phyloP scores from a whole-genome alignment of 2,329 filamentous ascomycete genomes.

The Aspergillus candidus region DNA sequence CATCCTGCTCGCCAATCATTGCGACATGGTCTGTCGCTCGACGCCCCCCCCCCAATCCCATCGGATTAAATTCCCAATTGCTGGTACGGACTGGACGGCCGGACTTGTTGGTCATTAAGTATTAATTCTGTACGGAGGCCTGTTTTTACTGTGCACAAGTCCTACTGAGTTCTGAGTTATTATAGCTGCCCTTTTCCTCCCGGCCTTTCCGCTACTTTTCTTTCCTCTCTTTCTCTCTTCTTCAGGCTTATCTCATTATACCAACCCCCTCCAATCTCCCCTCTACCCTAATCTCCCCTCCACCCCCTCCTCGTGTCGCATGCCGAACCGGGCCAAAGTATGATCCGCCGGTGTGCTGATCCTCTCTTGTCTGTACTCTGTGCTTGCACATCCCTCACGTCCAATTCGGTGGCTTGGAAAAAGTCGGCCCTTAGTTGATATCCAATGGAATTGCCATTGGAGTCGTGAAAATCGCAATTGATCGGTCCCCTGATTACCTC shows the following conservation, averaged over 20 bases:
- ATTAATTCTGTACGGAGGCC: no score
- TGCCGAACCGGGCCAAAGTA: conserved; percentile 14
- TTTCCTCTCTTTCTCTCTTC: conserved; percentile 1
- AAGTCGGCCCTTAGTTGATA: conserved; percentile 13
- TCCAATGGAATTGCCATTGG: neutral
- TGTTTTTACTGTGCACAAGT: neutral
- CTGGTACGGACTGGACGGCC: no score
- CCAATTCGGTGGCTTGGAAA: conserved; percentile 25
- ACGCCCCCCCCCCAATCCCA: no score
- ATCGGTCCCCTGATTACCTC: conserved; percentile 1
- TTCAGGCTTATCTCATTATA: neutral
- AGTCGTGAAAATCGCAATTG: neutral
- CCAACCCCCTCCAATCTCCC: conserved; percentile 2
- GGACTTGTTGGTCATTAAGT: no score
- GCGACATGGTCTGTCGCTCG: no score
- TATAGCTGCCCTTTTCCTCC: neutral
- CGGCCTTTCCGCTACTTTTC: conserved; percentile 1
- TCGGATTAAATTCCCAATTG: no score
- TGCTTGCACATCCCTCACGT: conserved; percentile 30
- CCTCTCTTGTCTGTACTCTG: conserved; percentile 18
- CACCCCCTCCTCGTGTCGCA: neutral
- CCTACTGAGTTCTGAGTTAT: conserved; percentile 4
- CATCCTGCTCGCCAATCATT: no score
- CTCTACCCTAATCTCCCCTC: neutral
- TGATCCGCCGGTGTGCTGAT: conserved; percentile 19